Evolutionary conservation across 2,329 filamentous ascomycete genomes (phyloP), one percentile per base, ranked within the genome.

Genomic region (Monilinia fructigena): DNA sequence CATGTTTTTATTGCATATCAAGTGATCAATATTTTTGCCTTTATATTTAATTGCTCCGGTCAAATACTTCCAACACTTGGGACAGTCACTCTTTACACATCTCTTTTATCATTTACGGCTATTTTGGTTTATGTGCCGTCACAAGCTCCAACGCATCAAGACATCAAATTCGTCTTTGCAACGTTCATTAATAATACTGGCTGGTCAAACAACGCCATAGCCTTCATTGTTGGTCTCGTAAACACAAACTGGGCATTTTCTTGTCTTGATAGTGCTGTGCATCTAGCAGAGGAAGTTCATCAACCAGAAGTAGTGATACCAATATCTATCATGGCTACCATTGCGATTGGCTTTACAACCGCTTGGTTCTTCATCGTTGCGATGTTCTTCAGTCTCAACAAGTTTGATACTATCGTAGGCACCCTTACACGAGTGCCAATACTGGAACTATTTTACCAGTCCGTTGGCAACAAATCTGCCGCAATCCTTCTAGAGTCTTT

Each of bases 121-220:
- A 65, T 65, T 42, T 12, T 65, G 14, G 8, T 61, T 65, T n/a
- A 10, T 10, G 55, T 65, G 20, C 47, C 63, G 42, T 61, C 47
- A 14, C 35, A 48, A 52, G 63, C 63, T 55, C 63, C 63, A 61
- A 45, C 63, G 4, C 64, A 66, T 48, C 63, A 65, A 48, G 31
- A 55, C 47, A 45, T 52, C 2, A 61, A 64, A n/a, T 63, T 56
- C 8, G 65, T 67, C 45, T 67, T 68, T 23, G 61, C 59, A 35
- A 68, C 67, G n/a, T 68, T 68, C 55, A 55, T 55, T 31, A 67
- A 68, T 42, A 52, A 55, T 31, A 66, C 65, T 16, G 65, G 61
- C 11, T 68, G 67, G 67, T 23, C 65, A 20, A 68, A 31, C 18
- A 63, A 64, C 23, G 59, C 59, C 28, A 42, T 68, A 18, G 59